These are phyloP conservation scores for Psophocarpus tetragonolobus DNA, from an alignment of 306 rosid species.

Conservation along the genomic window DNA sequence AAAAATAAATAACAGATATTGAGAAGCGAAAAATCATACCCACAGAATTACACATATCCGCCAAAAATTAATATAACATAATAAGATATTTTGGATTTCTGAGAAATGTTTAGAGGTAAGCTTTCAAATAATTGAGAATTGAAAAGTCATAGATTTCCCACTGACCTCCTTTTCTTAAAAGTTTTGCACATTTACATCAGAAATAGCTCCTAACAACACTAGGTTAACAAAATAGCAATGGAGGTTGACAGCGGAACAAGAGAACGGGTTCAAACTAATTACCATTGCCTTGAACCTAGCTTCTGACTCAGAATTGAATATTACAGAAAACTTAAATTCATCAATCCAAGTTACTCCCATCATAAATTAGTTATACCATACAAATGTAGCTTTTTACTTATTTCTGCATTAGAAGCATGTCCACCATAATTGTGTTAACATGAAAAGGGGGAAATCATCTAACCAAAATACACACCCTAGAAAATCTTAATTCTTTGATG, in stretches of 20 bases:
- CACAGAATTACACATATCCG: too few species aligned
- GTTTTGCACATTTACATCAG: background rate
- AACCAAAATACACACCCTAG: background rate
- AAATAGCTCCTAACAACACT: background rate
- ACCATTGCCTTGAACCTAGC: slow-evolving; percentile 12
- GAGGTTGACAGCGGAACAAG: slow-evolving; percentile 6
- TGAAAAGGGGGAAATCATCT: background rate
- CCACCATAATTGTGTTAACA: background rate
- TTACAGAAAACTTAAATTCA: background rate
- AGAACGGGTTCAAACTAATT: background rate
- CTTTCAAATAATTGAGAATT: background rate
- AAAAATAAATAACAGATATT: slow-evolving; percentile 17
- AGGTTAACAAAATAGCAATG: background rate
- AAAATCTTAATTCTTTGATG: background rate
- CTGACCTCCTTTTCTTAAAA: background rate
- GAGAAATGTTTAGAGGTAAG: background rate
- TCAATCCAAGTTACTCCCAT: background rate
- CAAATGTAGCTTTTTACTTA: background rate
- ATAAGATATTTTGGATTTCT: background rate
- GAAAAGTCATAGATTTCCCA: background rate
- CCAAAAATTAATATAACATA: too few species aligned
- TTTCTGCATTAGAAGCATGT: background rate
- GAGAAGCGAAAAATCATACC: too few species aligned
- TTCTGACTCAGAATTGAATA: slow-evolving; percentile 12
- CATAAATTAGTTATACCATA: background rate